These are phyloP conservation scores for Macadamia integrifolia DNA, from an alignment of 164 flowering plant species.

Conservation along the genomic window DNA sequence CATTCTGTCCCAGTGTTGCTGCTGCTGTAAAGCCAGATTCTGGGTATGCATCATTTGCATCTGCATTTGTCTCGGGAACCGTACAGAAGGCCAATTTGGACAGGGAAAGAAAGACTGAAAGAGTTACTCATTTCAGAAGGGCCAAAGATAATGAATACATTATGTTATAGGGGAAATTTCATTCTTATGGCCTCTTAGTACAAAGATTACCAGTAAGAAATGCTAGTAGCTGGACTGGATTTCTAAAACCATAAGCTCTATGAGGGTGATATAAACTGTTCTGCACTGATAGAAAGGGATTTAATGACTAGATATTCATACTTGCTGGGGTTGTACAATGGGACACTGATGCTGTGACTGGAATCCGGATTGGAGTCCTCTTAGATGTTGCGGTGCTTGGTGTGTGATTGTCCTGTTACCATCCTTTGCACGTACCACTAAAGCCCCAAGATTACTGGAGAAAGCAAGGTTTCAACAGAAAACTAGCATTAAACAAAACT, in stretches of 20 bases:
- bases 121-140: not conserved
- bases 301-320: constrained; percentile 13
- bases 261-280: not conserved
- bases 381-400: constrained; percentile 53
- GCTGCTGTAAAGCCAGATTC: constrained; percentile 61
- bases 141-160: not conserved
- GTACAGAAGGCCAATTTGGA: not conserved
- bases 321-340: constrained; percentile 62
- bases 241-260: not conserved
- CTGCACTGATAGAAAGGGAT: not conserved
- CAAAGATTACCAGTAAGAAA: not conserved
- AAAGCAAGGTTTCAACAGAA: not conserved
- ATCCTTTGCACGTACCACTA: constrained; percentile 68
- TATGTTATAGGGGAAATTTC: not conserved
- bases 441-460: constrained; percentile 47
- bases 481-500: not conserved
- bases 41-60: constrained; percentile 68
- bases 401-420: constrained; percentile 39
- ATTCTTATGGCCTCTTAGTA: not conserved
- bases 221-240: not conserved
- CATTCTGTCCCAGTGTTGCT: constrained; percentile 56
- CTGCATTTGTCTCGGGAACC: constrained; percentile 70
- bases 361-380: constrained; percentile 45
- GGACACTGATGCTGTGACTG: constrained; percentile 55
- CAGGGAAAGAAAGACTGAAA: not conserved